Conservation (phyloP, 1,139 yeast species). For the Yamadazyma buinensis region DNA sequence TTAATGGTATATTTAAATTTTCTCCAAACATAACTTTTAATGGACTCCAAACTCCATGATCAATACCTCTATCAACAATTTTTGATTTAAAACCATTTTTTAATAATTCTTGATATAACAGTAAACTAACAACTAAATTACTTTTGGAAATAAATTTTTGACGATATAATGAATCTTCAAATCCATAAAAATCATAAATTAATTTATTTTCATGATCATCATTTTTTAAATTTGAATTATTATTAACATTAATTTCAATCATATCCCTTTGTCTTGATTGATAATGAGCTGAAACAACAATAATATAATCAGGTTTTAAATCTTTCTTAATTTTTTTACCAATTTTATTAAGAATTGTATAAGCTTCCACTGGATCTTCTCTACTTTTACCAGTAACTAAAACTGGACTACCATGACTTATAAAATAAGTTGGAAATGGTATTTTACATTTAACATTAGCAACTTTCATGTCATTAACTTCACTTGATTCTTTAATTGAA, state of each 20-base stretch:
- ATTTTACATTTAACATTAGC: conserved; percentile 11
- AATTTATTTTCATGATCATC: conserved; percentile 28
- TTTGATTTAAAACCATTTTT: conserved; percentile 42
- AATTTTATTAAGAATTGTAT: conserved; percentile 41
- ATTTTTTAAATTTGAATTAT: not conserved
- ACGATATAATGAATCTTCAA: conserved; percentile 59
- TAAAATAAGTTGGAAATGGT: conserved; percentile 53
- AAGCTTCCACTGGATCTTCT: conserved; percentile 56
- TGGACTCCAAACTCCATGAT: conserved; percentile 85
- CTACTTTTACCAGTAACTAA: conserved; percentile 50
- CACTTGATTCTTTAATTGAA: too few relatives aligned
- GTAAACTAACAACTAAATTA: conserved; percentile 38
- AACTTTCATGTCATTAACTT: too few relatives aligned
- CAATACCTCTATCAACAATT: conserved; percentile 57
- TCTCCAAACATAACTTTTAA: conserved; percentile 66
- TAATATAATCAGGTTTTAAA: conserved; percentile 56
- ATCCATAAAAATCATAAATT: conserved; percentile 72
- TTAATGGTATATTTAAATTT: conserved; percentile 46
- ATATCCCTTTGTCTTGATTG: conserved; percentile 42
- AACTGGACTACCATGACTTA: conserved; percentile 80
- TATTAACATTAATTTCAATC: conserved; percentile 46
- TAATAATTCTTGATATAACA: conserved; percentile 39
- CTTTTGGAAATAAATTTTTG: conserved; percentile 56
- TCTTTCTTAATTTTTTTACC: conserved; percentile 48
- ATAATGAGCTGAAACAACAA: conserved; percentile 78